These are phyloP conservation scores for Dentipellis sp. DNA, from an alignment of 768 basidiomycete genomes.

Conservation along the genomic window DNA sequence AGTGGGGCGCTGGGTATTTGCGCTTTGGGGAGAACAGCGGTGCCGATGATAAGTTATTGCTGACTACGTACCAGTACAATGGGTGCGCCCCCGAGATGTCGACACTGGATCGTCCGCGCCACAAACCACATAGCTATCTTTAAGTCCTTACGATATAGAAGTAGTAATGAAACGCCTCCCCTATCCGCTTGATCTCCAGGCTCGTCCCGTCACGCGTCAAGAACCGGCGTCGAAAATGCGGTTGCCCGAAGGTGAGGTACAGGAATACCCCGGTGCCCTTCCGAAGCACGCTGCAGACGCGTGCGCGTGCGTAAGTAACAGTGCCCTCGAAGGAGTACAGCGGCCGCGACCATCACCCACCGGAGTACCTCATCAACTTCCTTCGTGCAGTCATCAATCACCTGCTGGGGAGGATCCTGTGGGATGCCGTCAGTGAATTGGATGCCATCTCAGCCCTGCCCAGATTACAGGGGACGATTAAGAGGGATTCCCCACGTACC, in stretches of 20 bases:
- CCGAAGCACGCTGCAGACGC: slow-evolving; percentile 46
- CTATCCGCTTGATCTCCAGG: slow-evolving; percentile 61
- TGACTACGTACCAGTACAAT: background rate
- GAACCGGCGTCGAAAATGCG: slow-evolving; percentile 74
- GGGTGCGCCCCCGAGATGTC: background rate
- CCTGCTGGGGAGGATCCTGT: slow-evolving; percentile 67
- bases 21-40: background rate
- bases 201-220: slow-evolving; percentile 45
- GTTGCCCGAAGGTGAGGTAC: slow-evolving; percentile 84
- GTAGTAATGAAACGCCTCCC: slow-evolving; percentile 80
- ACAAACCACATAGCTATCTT: background rate
- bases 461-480: slow-evolving; percentile 3
- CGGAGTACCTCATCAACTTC: slow-evolving; percentile 74
- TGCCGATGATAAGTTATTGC: background rate
- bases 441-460: background rate
- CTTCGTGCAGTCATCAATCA: slow-evolving; percentile 59
- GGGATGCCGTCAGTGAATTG: no score
- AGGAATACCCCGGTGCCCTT: slow-evolving; percentile 51
- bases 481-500: slow-evolving; percentile 31
- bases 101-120: background rate
- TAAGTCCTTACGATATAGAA: slow-evolving; percentile 54
- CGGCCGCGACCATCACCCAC: slow-evolving; percentile 24
- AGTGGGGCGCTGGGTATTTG: background rate
- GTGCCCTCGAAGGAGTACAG: background rate
- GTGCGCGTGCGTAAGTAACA: background rate